Evolutionary conservation across 805 yeast genomes (phyloP).

Genomic region (Starmerella sp.): DNA sequence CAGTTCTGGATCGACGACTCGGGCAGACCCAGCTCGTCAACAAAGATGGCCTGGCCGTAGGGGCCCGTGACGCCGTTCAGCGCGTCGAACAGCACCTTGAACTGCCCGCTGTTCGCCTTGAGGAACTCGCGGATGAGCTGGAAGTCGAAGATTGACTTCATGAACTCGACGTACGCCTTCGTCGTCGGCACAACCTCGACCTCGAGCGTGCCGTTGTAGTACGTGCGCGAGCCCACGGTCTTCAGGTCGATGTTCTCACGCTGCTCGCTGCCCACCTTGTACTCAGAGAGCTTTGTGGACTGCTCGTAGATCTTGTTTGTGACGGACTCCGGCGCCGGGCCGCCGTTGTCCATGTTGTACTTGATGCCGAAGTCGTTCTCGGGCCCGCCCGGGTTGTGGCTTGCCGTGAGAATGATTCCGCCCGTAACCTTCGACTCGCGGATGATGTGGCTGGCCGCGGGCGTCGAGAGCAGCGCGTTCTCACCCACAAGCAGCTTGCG

Average conservation of each 20-base stretch:
- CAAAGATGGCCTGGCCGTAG: conserved; percentile 73
- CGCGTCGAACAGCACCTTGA: conserved; percentile 75
- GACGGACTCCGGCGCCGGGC: conserved; percentile 94
- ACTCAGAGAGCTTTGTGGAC: conserved; percentile 47
- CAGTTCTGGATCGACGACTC: conserved; percentile 62
- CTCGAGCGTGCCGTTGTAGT: conserved; percentile 38
- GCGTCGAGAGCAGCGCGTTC: conserved; percentile 81
- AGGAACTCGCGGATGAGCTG: conserved; percentile 65
- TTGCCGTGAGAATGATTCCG: conserved; percentile 90
- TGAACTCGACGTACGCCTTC: conserved; percentile 59
- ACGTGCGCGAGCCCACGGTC: conserved; percentile 40
- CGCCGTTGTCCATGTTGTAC: conserved; percentile 90
- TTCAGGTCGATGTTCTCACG: conserved; percentile 57
- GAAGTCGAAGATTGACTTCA: conserved; percentile 82
- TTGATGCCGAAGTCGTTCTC: conserved; percentile 85
- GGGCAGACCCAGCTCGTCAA: conserved; percentile 74
- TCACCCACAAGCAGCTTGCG: conserved; percentile 76
- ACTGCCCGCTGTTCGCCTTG: conserved; percentile 37
- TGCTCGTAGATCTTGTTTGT: conserved; percentile 75
- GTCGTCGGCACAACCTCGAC: conserved; percentile 80
- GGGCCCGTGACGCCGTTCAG: conserved; percentile 96
- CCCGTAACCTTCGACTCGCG: conserved; percentile 63
- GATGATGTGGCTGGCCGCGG: conserved; percentile 91
- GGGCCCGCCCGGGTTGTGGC: conserved; percentile 98
- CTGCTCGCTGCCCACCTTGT: conserved; percentile 42